Evolutionary conservation across 441 rosid species (phyloP).

Genomic region (Gossypium davidsonii): DNA sequence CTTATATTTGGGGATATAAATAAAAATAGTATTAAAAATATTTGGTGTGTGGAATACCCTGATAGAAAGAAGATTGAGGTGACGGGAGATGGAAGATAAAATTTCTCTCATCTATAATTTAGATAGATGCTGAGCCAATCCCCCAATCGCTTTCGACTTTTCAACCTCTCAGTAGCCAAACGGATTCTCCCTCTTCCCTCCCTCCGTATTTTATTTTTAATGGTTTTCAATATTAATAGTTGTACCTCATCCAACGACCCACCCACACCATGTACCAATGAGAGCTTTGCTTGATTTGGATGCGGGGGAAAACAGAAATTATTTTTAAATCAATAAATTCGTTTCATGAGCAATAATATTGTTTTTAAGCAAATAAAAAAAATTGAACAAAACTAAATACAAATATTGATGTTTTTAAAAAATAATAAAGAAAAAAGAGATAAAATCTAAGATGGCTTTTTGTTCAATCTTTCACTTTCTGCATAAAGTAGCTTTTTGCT

Average conservation of each 20-base stretch:
- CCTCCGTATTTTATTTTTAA: neutral
- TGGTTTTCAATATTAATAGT: too few species aligned
- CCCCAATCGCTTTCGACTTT: neutral
- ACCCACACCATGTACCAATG: neutral
- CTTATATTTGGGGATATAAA: too few species aligned
- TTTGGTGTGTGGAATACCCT: too few species aligned
- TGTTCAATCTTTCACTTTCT: constrained; percentile 5
- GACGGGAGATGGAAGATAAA: too few species aligned
- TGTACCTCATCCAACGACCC: too few species aligned
- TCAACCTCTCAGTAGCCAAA: neutral
- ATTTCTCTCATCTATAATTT: neutral
- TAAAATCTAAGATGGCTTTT: neutral
- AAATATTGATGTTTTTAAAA: too few species aligned
- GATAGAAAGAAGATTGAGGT: neutral
- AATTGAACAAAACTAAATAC: too few species aligned
- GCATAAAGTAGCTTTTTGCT: constrained; percentile 10
- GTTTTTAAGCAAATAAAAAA: too few species aligned
- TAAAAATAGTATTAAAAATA: too few species aligned
- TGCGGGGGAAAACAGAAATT: too few species aligned
- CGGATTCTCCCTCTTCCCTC: neutral
- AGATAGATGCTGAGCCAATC: neutral
- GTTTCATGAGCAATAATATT: too few species aligned
- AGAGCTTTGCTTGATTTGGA: neutral
- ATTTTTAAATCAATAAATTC: too few species aligned
- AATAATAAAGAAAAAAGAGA: neutral